Evolutionary conservation across 129 eudicot genomes (phyloP).

Genomic region (Ambrosia trifida): DNA sequence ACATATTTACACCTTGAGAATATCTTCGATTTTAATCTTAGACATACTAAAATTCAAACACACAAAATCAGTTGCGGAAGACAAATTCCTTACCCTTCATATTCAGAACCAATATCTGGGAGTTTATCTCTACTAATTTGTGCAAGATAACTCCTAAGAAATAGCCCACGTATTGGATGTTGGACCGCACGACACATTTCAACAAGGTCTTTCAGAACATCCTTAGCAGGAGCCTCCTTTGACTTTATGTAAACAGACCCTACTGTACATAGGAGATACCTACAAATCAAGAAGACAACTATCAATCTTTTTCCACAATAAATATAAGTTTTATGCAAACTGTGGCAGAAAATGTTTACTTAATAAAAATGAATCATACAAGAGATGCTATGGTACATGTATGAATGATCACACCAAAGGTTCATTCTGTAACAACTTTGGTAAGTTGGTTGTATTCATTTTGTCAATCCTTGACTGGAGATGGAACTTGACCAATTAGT

Average conservation of each 20-base stretch:
- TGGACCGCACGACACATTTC: conserved; percentile 96
- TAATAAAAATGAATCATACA: conserved; percentile 17
- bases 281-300: conserved; percentile 25
- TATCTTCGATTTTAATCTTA: not conserved
- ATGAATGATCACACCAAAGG: not conserved
- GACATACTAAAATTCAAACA: not conserved
- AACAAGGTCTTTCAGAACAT: conserved; percentile 89
- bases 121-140: conserved; percentile 94
- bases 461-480: not conserved
- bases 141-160: conserved; percentile 89
- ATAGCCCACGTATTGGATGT: conserved; percentile 95
- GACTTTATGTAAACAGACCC: conserved; percentile 87
- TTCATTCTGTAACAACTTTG: not conserved
- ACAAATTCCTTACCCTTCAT: conserved; percentile 74
- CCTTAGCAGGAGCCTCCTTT: conserved; percentile 85
- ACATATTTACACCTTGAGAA: not conserved
- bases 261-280: conserved; percentile 87
- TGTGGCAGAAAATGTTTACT: conserved; percentile 16
- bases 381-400: not conserved
- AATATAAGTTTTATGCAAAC: conserved; percentile 20
- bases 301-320: conserved; percentile 2
- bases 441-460: not conserved
- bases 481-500: not conserved
- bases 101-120: conserved; percentile 92
- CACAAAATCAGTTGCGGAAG: conserved; percentile 6